phyloP scores from a whole-genome alignment of 2,329 filamentous ascomycete species.

The Fusarium acutatum region DNA sequence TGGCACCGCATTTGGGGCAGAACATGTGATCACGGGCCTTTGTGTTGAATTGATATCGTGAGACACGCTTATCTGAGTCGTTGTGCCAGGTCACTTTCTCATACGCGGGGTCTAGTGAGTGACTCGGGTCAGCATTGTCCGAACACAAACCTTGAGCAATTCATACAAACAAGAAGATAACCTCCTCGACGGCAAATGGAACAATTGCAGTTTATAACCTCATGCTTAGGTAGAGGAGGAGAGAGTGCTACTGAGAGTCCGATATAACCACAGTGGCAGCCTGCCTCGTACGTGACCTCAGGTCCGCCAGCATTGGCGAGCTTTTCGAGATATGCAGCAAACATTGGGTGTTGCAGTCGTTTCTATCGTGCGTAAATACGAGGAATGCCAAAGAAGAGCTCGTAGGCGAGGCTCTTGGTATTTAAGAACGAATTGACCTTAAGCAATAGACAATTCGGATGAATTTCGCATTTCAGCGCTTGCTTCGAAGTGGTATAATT shows the following conservation, averaged over 20 bases:
- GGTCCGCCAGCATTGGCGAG: constrained; percentile 25
- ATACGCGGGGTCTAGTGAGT: constrained; percentile 48
- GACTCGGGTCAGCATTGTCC: background rate
- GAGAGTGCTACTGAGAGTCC: constrained; percentile 58
- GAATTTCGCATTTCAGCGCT: background rate
- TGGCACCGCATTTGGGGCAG: constrained; percentile 57
- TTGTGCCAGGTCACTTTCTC: constrained; percentile 55
- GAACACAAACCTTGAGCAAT: background rate
- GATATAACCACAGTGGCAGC: constrained; percentile 63
- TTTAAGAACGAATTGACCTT: background rate
- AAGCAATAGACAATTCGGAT: background rate
- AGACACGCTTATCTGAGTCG: constrained; percentile 42
- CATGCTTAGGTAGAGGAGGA: constrained; percentile 56
- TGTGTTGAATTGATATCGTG: constrained; percentile 54
- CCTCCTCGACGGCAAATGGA: constrained; percentile 62
- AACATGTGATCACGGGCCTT: constrained; percentile 59
- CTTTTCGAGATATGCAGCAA: constrained; percentile 6
- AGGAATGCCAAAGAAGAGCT: background rate
- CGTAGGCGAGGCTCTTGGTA: background rate
- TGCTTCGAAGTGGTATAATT: constrained; percentile 2
- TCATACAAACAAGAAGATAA: constrained; percentile 58
- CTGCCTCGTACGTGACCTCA: constrained; percentile 55
- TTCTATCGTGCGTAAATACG: background rate
- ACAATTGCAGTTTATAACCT: constrained; percentile 61
- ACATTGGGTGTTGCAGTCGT: background rate